Evolutionary conservation across 176 grass and related monocot genomes (phyloP).

Genomic region (Canna indica): DNA sequence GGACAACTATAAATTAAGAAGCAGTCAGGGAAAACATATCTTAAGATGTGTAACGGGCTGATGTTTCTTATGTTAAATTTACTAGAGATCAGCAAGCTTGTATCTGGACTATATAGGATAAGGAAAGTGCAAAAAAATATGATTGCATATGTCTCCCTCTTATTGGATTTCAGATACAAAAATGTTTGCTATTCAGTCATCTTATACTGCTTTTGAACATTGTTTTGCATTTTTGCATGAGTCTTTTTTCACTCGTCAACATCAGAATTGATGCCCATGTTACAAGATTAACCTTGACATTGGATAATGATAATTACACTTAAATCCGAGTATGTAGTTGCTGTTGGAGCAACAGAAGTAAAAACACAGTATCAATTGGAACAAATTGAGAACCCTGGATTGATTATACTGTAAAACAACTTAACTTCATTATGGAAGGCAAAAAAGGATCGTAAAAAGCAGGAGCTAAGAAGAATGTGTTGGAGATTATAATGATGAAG

Average conservation of each 20-base stretch:
- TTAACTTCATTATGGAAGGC: background rate
- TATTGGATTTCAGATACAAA: background rate
- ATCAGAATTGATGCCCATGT: background rate
- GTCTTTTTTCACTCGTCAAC: background rate
- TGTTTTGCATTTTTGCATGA: background rate
- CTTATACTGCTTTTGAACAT: background rate
- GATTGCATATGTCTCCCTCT: background rate
- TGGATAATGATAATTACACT: background rate
- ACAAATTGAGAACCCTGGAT: background rate
- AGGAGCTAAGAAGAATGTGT: background rate
- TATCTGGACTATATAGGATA: background rate
- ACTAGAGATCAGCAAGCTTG: background rate
- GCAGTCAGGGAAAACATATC: background rate
- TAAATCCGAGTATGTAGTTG: background rate
- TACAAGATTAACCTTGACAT: background rate
- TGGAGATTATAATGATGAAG: background rate
- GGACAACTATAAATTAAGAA: too few species aligned
- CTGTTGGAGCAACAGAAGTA: background rate
- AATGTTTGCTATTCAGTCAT: background rate
- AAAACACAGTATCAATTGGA: too few species aligned
- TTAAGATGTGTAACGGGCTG: background rate
- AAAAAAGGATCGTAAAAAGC: background rate
- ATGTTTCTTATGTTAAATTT: background rate
- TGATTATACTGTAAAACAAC: background rate
- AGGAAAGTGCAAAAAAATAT: background rate